These are phyloP conservation scores for Lupinus albus DNA, from an alignment of 306 rosid species.

Conservation along the genomic window DNA sequence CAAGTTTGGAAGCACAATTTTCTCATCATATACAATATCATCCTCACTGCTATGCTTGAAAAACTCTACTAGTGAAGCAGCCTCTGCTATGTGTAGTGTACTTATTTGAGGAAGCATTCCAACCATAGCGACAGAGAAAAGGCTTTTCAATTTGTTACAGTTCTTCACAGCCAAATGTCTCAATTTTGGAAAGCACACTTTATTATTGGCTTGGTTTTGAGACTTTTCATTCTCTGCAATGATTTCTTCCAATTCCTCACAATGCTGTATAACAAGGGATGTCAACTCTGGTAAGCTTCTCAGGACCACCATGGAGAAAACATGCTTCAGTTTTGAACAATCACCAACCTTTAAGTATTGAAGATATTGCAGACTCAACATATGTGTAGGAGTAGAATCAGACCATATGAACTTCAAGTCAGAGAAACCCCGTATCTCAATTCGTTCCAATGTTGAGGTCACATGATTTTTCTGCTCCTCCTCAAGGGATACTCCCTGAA, in stretches of 20 bases:
- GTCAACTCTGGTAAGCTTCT: conserved; percentile 29
- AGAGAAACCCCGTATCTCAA: neutral
- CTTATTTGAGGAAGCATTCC: conserved; percentile 31
- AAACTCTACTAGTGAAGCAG: conserved; percentile 17
- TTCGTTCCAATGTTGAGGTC: conserved; percentile 1
- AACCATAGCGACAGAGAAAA: conserved; percentile 25
- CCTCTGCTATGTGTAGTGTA: conserved; percentile 8
- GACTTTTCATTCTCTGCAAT: conserved; percentile 1
- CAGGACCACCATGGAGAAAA: neutral
- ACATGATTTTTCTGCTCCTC: neutral
- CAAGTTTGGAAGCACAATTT: conserved; percentile 22
- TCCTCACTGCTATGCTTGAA: neutral
- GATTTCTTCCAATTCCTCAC: conserved; percentile 35
- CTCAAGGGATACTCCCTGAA: conserved; percentile 7
- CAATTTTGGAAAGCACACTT: conserved; percentile 30
- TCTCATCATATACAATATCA: neutral
- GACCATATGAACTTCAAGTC: conserved; percentile 23
- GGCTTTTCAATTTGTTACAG: conserved; percentile 29
- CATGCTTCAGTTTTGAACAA: conserved; percentile 3
- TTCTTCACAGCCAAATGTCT: neutral
- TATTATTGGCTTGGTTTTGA: neutral
- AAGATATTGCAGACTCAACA: conserved; percentile 7
- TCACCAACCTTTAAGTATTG: neutral
- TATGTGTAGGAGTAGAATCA: neutral
- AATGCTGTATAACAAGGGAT: neutral